Conservation (phyloP, 768 basidiomycete genomes). For the Lenzites betulinus region DNA sequence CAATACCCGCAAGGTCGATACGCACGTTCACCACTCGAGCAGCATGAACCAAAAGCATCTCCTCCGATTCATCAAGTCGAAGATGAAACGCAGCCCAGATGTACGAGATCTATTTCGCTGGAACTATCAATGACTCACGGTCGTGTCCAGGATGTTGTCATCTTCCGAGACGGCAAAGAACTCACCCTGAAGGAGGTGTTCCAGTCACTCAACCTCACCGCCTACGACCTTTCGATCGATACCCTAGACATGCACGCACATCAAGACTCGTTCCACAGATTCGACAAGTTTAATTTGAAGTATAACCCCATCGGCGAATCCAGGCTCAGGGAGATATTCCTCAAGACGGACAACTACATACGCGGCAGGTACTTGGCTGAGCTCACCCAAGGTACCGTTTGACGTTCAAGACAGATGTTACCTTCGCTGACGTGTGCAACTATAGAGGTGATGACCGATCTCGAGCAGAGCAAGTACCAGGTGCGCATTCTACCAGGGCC, state of each 20-base stretch:
- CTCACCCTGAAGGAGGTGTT: slow-evolving; percentile 94
- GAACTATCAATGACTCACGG: background rate
- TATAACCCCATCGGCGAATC: slow-evolving; percentile 98
- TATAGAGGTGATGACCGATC: slow-evolving; percentile 93
- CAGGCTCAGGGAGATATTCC: slow-evolving; percentile 91
- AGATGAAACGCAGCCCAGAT: slow-evolving; percentile 87
- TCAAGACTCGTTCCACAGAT: slow-evolving; percentile 96
- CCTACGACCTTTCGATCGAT: slow-evolving; percentile 98
- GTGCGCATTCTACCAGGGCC: slow-evolving; percentile 39
- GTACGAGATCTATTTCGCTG: slow-evolving; percentile 42
- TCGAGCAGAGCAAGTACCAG: slow-evolving; percentile 99
- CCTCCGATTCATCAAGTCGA: slow-evolving; percentile 97
- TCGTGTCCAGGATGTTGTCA: slow-evolving; percentile 82
- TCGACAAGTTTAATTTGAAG: slow-evolving; percentile 97
- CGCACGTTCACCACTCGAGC: slow-evolving; percentile 97
- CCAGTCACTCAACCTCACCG: slow-evolving; percentile 89
- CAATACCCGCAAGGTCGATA: slow-evolving; percentile 97
- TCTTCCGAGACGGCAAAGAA: slow-evolving; percentile 89
- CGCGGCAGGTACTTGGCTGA: slow-evolving; percentile 93
- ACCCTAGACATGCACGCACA: slow-evolving; percentile 99
- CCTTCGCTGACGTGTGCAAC: background rate
- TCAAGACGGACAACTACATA: slow-evolving; percentile 97
- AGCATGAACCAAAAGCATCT: slow-evolving; percentile 99
- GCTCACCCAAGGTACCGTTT: slow-evolving; percentile 72
- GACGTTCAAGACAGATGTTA: background rate